phyloP scores from a whole-genome alignment of 805 yeast species.

The Candida sithepensis region DNA sequence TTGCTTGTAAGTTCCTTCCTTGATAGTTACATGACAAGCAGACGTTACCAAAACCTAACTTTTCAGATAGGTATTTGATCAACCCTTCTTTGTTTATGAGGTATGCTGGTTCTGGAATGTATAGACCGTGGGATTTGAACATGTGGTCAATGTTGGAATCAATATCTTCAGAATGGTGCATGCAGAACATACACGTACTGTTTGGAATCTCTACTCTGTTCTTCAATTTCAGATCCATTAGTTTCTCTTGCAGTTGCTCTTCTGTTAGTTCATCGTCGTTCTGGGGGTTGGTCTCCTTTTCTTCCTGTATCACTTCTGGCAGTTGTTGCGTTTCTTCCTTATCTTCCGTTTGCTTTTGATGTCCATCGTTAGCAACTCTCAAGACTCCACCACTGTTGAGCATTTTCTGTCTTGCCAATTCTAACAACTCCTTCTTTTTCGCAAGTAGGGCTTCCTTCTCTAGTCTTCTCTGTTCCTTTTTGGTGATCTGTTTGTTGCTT shows the following conservation, averaged over 20 bases:
- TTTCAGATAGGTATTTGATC: conserved; percentile 70
- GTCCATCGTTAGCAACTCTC: conserved; percentile 26
- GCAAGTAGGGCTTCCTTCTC: conserved; percentile 48
- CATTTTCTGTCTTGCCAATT: conserved; percentile 43
- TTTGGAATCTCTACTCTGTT: conserved; percentile 46
- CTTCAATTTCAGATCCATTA: conserved; percentile 42
- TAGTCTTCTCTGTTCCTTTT: conserved; percentile 47
- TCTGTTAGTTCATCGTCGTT: conserved; percentile 20
- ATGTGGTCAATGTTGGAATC: conserved; percentile 62
- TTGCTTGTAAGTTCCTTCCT: conserved; percentile 82
- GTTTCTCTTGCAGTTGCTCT: conserved; percentile 39
- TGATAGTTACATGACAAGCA: conserved; percentile 81
- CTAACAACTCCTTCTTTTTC: conserved; percentile 46
- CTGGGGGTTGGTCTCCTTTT: conserved; percentile 13
- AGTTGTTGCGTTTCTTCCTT: no score
- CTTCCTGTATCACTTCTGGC: conserved; percentile 9
- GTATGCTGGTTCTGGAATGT: conserved; percentile 77
- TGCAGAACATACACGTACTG: conserved; percentile 49
- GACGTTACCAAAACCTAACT: conserved; percentile 76
- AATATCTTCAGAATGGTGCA: conserved; percentile 32
- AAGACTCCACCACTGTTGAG: conserved; percentile 27
- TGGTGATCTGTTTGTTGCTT: conserved; percentile 32
- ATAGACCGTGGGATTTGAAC: conserved; percentile 78
- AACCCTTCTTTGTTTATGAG: conserved; percentile 69
- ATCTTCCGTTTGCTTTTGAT: no score